Percentiles rank a stretch among this genome's conserved stretches.
Evolutionary conservation across 768 basidiomycete genomes (phyloP).

Genomic region (Fomitopsis pulvina): DNA sequence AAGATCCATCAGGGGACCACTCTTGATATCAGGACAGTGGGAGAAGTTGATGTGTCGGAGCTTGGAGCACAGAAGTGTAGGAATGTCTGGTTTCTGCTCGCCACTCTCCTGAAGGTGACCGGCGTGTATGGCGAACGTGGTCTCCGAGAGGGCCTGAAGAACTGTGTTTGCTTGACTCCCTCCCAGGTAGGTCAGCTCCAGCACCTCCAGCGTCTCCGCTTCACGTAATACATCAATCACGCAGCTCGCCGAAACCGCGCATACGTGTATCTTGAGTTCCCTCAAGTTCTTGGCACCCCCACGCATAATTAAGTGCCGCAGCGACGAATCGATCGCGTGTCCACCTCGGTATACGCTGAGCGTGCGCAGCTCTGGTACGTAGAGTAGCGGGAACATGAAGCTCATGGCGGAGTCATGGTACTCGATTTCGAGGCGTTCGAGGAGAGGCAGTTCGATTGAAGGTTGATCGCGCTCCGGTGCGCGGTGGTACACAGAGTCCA

Average conservation of each 20-base stretch:
- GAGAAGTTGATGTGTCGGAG: slow-evolving; percentile 53
- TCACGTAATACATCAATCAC: slow-evolving; percentile 26
- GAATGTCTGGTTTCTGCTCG: too few relatives aligned
- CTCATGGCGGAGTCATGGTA: neutral
- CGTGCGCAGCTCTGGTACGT: slow-evolving; percentile 8
- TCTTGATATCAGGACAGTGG: slow-evolving; percentile 42
- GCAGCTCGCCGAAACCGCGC: slow-evolving; percentile 25
- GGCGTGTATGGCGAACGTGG: slow-evolving; percentile 1
- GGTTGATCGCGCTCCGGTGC: slow-evolving; percentile 3
- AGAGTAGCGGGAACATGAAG: slow-evolving; percentile 4
- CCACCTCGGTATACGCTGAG: slow-evolving; percentile 7
- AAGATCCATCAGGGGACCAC: slow-evolving; percentile 45
- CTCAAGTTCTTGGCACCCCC: slow-evolving; percentile 22
- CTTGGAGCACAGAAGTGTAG: slow-evolving; percentile 36
- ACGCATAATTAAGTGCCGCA: slow-evolving; percentile 17
- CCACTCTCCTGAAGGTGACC: too few relatives aligned
- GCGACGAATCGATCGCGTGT: slow-evolving; percentile 14
- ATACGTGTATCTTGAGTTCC: slow-evolving; percentile 32
- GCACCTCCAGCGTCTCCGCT: slow-evolving; percentile 32
- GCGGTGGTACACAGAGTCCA: neutral
- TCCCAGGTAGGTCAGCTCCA: slow-evolving; percentile 33
- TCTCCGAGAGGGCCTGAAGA: slow-evolving; percentile 32
- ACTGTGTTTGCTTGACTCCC: slow-evolving; percentile 29
- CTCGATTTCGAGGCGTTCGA: slow-evolving; percentile 11
- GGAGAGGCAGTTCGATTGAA: slow-evolving; percentile 6